phyloP scores from a whole-genome alignment of 2,329 filamentous ascomycete genomes.

The Neofusicoccum sp. region DNA sequence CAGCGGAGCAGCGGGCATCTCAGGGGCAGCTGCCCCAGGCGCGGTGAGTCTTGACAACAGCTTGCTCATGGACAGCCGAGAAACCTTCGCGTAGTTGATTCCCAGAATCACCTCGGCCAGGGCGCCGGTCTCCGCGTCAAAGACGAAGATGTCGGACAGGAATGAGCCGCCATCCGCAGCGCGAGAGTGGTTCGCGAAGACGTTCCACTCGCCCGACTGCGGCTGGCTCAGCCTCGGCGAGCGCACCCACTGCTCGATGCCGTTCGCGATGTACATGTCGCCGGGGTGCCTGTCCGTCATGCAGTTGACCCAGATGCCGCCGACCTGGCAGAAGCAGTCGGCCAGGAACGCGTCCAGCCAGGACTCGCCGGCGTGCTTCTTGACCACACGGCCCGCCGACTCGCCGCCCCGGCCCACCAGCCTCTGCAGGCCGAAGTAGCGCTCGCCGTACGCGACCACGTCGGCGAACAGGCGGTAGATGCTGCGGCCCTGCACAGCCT shows the following conservation, averaged over 20 bases:
- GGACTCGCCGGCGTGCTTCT: not conserved
- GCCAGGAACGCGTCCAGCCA: slow-evolving; percentile 15
- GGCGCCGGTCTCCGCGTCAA: not conserved
- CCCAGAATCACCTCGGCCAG: not conserved
- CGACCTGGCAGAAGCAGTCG: slow-evolving; percentile 19
- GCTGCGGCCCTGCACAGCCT: slow-evolving; percentile 1
- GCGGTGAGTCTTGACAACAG: not conserved
- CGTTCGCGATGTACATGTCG: slow-evolving; percentile 1
- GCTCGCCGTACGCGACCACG: slow-evolving; percentile 20
- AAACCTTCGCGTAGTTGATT: not conserved
- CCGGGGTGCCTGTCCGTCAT: not conserved
- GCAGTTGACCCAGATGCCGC: slow-evolving; percentile 18
- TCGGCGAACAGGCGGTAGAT: slow-evolving; percentile 21
- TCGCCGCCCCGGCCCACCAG: not conserved
- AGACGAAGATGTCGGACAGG: not conserved
- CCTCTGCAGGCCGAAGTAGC: slow-evolving; percentile 11
- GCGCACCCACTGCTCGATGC: not conserved
- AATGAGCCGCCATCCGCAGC: not conserved
- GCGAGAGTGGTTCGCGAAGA: not conserved
- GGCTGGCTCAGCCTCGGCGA: not conserved
- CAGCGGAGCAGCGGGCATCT: not conserved
- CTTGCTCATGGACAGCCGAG: not conserved
- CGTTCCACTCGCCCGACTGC: not conserved
- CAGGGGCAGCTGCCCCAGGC: not conserved
- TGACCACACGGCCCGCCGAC: not conserved